These are phyloP conservation scores for Glycine soja DNA, from an alignment of 306 rosid genomes.

Conservation along the genomic window DNA sequence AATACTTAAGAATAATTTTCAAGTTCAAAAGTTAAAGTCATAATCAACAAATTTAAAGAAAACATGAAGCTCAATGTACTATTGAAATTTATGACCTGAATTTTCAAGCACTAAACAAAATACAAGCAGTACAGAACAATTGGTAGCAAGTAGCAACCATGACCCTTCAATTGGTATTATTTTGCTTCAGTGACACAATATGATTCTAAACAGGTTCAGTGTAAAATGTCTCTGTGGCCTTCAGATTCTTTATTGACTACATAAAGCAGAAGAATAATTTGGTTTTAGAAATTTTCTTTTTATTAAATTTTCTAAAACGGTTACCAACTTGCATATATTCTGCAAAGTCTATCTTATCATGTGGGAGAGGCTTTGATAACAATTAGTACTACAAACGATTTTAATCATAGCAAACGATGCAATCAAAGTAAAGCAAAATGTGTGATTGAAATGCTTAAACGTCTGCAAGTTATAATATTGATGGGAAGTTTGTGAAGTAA, in stretches of 20 bases:
- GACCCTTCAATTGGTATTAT: slow-evolving; percentile 7
- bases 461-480: slow-evolving; percentile 42
- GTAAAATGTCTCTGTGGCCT: slow-evolving; percentile 22
- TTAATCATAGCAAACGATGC: slow-evolving; percentile 53
- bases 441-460: slow-evolving; percentile 45
- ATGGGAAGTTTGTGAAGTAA: slow-evolving; percentile 61
- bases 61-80: neutral
- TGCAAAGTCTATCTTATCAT: slow-evolving; percentile 43
- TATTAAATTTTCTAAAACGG: slow-evolving; percentile 35
- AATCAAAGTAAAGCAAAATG: slow-evolving; percentile 58
- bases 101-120: slow-evolving; percentile 17
- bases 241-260: slow-evolving; percentile 5
- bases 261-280: slow-evolving; percentile 26
- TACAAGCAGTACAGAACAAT: slow-evolving; percentile 17
- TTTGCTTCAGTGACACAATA: neutral
- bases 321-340: slow-evolving; percentile 34
- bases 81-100: slow-evolving; percentile 16
- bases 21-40: slow-evolving; percentile 3
- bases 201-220: slow-evolving; percentile 14
- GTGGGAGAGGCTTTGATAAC: slow-evolving; percentile 46
- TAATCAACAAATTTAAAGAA: neutral
- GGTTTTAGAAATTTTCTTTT: slow-evolving; percentile 11
- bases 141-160: neutral
- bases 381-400: slow-evolving; percentile 41
- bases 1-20: neutral